A percentile compares a stretch with the other conserved stretches of the same genome.
phyloP scores from a whole-genome alignment of 495 filamentous ascomycete genomes.

The Xylaria cubensis region DNA sequence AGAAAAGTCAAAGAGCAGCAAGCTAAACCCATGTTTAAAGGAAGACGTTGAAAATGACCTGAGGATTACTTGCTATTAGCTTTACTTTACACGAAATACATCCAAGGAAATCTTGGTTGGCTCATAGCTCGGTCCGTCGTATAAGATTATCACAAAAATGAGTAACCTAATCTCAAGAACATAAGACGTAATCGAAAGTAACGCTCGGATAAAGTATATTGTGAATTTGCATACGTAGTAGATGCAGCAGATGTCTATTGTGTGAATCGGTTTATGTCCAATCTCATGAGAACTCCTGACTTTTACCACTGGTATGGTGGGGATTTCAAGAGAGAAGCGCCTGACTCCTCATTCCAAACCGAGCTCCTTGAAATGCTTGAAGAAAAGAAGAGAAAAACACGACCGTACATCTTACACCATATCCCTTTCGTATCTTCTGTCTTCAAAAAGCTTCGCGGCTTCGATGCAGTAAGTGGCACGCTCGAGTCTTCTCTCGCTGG shows the following conservation, averaged over 20 bases:
- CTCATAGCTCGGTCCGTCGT: not conserved
- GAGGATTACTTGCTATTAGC: not conserved
- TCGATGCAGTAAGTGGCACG: slow-evolving; percentile 86
- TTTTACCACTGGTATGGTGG: not conserved
- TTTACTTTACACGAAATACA: not conserved
- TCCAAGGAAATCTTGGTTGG: not conserved
- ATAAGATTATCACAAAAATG: not conserved
- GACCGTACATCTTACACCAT: slow-evolving; percentile 35
- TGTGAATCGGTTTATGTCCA: slow-evolving; percentile 19
- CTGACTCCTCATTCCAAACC: slow-evolving; percentile 15
- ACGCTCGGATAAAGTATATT: slow-evolving; percentile 9
- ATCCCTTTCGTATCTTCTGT: slow-evolving; percentile 49
- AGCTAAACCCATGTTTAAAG: not conserved
- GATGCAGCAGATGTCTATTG: slow-evolving; percentile 7
- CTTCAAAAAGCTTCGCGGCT: slow-evolving; percentile 81
- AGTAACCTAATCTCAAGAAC: not conserved
- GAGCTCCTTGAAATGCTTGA: slow-evolving; percentile 25
- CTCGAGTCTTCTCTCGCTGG: slow-evolving; percentile 76
- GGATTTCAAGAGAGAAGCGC: slow-evolving; percentile 31
- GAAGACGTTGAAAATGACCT: not conserved
- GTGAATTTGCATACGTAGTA: not conserved
- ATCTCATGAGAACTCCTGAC: slow-evolving; percentile 15
- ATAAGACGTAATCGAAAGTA: not conserved
- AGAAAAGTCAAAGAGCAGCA: not conserved
- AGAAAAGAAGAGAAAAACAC: slow-evolving; percentile 8